Evolutionary conservation across 768 basidiomycete genomes (phyloP), one percentile per base, ranked within the genome.

Genomic region (Mycena capillaripes): DNA sequence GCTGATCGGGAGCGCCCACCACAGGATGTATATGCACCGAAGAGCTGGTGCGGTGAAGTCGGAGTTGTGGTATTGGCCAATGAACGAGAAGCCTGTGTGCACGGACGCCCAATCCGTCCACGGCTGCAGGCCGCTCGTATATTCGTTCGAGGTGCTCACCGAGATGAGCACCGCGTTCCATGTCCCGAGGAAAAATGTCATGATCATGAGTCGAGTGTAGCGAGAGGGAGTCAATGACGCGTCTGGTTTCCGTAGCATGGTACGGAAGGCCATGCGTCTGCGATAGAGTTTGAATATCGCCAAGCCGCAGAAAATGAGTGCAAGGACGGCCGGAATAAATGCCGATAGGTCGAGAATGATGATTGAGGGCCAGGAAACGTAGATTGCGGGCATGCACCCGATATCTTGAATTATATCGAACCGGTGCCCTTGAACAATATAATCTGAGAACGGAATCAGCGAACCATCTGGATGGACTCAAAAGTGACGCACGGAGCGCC

Each of bases 161-260:
- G 67, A 57, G 52, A 80, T 79, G 69, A 85, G 78, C 19, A 53
- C 38, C 1, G 57, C 40, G 10, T 48, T 73, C 61, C 68, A 65
- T 59, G 66, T 75, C 67, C 79, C 74, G 21, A 75, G 60, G 48
- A 76, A 72, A 61, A 85, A 62, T 4, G 82, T 68, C 60, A 90
- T 81, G 14, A 84, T 80, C 71, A 89, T 82, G 16, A 91, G 83
- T 8, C 90, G 87, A 27, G 90, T 60, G 69, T 89, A 90, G 19
- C 82, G 80, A 17, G 78, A 79, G 8, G 79, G 80, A 12, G 79
- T 82, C 10, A 85, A 79, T 14, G 81, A 78, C 0, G 77, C 75
- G 0, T 66, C 70, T 1, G 75, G 1, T 78, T 73, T 69, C n/a
- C 61, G 57, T 3, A 88, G 77, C 11, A 85, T 68, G 25, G 80